Base-by-base conservation (phyloP, 768 basidiomycete genomes). In the Suillus variegatus region DNA sequence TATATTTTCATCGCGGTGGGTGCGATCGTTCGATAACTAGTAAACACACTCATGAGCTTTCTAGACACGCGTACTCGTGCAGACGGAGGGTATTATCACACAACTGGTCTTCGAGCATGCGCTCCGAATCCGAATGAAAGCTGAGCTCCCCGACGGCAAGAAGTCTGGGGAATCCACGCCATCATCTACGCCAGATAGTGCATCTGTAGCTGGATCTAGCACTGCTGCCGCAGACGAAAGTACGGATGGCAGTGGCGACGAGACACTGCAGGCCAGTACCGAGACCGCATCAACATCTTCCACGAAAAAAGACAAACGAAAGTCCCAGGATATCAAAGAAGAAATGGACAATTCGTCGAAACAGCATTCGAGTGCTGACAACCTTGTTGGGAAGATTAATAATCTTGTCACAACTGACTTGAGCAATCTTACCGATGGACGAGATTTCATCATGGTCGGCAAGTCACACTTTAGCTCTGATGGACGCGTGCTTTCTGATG, bases 361-460 rank as follows among this genome's bases (percentile, higher is more conserved):
- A 52, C 52, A 41, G 44, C 44, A 51, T 18, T 67, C 66, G 6
- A 77, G 76, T 55, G 72, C 76, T 13, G 77, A 76, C 10, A 88
- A 89, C 70, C 75, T 91, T 22, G 84, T 87, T 44, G 92, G 93
- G 12, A 90, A 86, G 72, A 88, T 94, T 72, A 93, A 90, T 73
- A 93, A 92, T 63, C 77, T 93, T 7, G 84, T 91, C 41, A 87
- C 90, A 9, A 87, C 88, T 57, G 73, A 66, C 60, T 60, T 60
- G 52, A 61, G 40, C 18, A 71, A 70, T 25, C 60, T 70, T 28
- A 68, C 43, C 6, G 69, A 73, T 12, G 69, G 65, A 16, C 65
- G 69, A 28, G 70, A 74, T 55, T 66, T 71, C 57, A 47, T 74
- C 18, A 25, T 60, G 46, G 12, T 63, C 16, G 49, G 68, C 60